phyloP scores from a whole-genome alignment of 2,329 filamentous ascomycete species.

The Colletotrichum phormii region DNA sequence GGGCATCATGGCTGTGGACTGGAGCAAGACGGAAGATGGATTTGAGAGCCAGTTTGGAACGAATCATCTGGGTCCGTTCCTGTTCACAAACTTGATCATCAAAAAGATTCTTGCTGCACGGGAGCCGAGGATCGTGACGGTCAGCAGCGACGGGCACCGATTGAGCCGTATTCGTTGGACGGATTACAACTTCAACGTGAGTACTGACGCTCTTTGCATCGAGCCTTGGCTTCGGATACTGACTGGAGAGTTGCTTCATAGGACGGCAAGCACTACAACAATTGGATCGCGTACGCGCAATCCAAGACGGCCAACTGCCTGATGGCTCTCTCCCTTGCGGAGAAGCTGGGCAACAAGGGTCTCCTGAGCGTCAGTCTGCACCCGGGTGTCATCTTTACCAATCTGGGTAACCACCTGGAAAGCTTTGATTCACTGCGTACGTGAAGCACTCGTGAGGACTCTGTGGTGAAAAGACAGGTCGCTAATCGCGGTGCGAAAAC shows the following conservation, averaged over 20 bases:
- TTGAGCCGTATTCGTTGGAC: slow-evolving; percentile 54
- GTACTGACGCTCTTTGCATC: background rate
- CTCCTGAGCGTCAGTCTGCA: slow-evolving; percentile 49
- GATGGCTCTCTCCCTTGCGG: slow-evolving; percentile 45
- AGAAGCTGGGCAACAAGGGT: slow-evolving; percentile 44
- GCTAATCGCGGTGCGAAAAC: slow-evolving; percentile 11
- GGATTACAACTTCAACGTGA: slow-evolving; percentile 57
- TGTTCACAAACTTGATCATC: slow-evolving; percentile 53
- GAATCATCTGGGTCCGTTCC: slow-evolving; percentile 53
- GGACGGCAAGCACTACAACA: slow-evolving; percentile 39
- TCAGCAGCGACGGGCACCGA: slow-evolving; percentile 57
- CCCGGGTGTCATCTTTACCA: slow-evolving; percentile 45
- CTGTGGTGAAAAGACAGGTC: fast-evolving
- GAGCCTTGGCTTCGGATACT: background rate
- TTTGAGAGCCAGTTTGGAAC: slow-evolving; percentile 52
- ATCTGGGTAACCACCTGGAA: slow-evolving; percentile 34
- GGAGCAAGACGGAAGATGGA: slow-evolving; percentile 48
- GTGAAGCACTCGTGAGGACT: background rate
- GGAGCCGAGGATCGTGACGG: slow-evolving; percentile 52
- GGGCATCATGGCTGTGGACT: slow-evolving; percentile 53
- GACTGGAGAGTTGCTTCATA: background rate
- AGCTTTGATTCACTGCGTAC: slow-evolving; percentile 13
- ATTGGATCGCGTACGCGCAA: slow-evolving; percentile 43
- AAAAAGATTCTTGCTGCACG: slow-evolving; percentile 43
- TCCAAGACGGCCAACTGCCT: slow-evolving; percentile 46